Conservation (phyloP, 768 basidiomycete genomes). For the Panellus pusillus region DNA sequence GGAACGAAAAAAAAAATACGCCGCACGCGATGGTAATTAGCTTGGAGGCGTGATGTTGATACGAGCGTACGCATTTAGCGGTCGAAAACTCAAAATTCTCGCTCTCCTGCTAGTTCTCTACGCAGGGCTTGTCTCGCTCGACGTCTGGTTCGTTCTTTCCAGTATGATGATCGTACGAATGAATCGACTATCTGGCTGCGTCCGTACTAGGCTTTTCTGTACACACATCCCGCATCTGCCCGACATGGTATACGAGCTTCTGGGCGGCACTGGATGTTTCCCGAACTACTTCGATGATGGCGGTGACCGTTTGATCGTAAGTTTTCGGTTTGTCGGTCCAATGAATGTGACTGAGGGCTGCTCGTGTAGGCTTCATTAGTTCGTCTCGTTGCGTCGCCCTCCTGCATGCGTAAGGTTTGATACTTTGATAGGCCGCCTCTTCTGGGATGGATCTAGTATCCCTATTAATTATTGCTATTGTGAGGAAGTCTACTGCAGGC, state of each 20-base stretch:
- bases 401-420: slow-evolving; percentile 25
- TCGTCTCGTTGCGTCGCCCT: neutral
- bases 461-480: slow-evolving; percentile 35
- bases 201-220: slow-evolving; percentile 26
- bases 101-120: slow-evolving; percentile 32
- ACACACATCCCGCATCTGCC: slow-evolving; percentile 25
- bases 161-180: too few species aligned
- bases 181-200: too few species aligned
- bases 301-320: slow-evolving; percentile 32
- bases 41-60: slow-evolving; percentile 42
- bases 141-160: slow-evolving; percentile 31
- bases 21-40: neutral
- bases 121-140: slow-evolving; percentile 30
- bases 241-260: slow-evolving; percentile 22
- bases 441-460: slow-evolving; percentile 39
- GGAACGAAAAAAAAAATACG: neutral
- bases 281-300: slow-evolving; percentile 33
- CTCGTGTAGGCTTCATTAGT: slow-evolving; percentile 11
- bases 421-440: slow-evolving; percentile 31
- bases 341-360: neutral
- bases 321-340: slow-evolving; percentile 12
- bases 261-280: slow-evolving; percentile 38
- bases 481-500: slow-evolving; percentile 16
- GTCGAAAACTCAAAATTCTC: slow-evolving; percentile 32
- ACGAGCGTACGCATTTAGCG: slow-evolving; percentile 45